Evolutionary conservation across 768 basidiomycete genomes (phyloP), one percentile per base, ranked within the genome.

Genomic region (Tulasnella sp.): DNA sequence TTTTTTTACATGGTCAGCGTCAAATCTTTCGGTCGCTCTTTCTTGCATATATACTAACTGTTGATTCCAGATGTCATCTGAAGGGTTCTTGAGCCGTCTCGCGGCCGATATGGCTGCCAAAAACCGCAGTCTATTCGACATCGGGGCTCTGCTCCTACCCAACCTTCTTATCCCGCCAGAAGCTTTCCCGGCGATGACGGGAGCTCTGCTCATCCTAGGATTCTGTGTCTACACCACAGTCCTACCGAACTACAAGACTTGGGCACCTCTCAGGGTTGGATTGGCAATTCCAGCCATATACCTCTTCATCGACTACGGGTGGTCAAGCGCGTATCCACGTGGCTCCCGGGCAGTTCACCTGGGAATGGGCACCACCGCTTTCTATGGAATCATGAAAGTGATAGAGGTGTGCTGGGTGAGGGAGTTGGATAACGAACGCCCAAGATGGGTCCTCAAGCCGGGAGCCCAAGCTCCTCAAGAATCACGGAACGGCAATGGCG

Each of bases 251-350:
- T 48, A 74, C 36, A 27, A 34, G 14, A 36, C 46, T 34, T 48
- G 42, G 62, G 62, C 62, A 18, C 40, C 44, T 10, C 77, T 80
- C 58, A 62, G 80, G 31, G 12, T 80, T 40, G 38, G 62, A 27
- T 36, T 79, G 24, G 52, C 77, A n/a, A 36, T 80, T 42, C 80
- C 80, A 31, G 80, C 79, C 39, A 34, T 52, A 19, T 80, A 80
- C 68, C 79, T 38, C 56, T 71, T 62, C 46, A 58, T 68, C 39
- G 39, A 79, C 77, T 48, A 71, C 27, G 80, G 48, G 38, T 77
- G 78, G 68, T 80, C 56, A 27, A 48, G 40, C 2, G 31, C 42
- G 31, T 73, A 79, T 31, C 48, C 39, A 6, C 76, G 56, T 12
- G n/a, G 10, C 12, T 10, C 21, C 56, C 36, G 76, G 14, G 36